These are phyloP conservation scores for Aspergillus aculeatus DNA, from an alignment of 2,329 filamentous ascomycete species.

Conservation along the genomic window DNA sequence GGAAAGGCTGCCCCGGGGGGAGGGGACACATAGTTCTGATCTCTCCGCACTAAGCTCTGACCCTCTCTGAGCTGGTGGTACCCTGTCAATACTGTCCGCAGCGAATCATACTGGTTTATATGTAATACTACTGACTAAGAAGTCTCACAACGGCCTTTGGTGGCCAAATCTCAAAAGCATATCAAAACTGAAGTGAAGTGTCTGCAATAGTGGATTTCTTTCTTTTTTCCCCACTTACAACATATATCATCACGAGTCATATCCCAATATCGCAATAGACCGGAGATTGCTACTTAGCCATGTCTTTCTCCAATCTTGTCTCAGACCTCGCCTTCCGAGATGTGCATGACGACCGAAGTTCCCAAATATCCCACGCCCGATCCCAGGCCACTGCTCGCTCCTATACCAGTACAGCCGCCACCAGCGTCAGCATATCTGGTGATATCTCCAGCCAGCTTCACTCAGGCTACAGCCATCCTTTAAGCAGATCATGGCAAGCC, in stretches of 20 bases:
- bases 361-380: conserved; percentile 42
- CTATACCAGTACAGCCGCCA: conserved; percentile 49
- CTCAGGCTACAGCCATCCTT: conserved; percentile 76
- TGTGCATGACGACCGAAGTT: conserved; percentile 43
- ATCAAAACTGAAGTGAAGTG: too few relatives aligned
- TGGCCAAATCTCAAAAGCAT: too few relatives aligned
- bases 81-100: too few relatives aligned
- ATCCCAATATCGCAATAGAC: not conserved
- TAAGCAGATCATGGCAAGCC: conserved; percentile 78
- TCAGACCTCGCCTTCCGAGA: conserved; percentile 51
- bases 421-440: conserved; percentile 52
- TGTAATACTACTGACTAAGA: too few relatives aligned
- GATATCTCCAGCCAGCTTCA: conserved; percentile 83
- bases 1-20: too few relatives aligned
- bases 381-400: conserved; percentile 43
- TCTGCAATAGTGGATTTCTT: not conserved
- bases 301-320: conserved; percentile 53
- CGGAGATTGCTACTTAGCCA: conserved; percentile 18
- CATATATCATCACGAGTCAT: not conserved
- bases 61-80: too few relatives aligned
- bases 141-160: too few relatives aligned
- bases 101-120: too few relatives aligned
- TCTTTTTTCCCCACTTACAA: not conserved
- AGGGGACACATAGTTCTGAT: too few relatives aligned
- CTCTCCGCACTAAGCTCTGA: too few relatives aligned